phyloP scores from a whole-genome alignment of 306 rosid genomes.

The Rubus idaeus region DNA sequence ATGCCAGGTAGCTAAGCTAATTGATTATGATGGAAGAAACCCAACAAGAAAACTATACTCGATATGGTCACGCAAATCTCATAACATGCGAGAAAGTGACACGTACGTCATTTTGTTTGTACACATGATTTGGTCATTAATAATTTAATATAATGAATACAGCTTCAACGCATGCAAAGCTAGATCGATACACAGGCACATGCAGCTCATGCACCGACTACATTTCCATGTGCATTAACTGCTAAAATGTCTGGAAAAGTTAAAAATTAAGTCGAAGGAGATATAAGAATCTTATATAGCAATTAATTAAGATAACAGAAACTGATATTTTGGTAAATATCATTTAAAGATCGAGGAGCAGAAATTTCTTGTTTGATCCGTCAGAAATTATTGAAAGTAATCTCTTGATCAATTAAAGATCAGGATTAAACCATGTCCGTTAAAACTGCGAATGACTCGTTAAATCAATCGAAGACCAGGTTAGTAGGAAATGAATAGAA shows the following conservation, averaged over 20 bases:
- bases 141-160: neutral
- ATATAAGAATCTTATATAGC: neutral
- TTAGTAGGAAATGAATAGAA: too few relatives aligned
- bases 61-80: slow-evolving; percentile 3
- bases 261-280: neutral
- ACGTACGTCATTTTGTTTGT: neutral
- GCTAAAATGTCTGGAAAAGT: too few relatives aligned
- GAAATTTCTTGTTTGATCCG: neutral
- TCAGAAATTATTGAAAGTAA: neutral
- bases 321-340: too few relatives aligned
- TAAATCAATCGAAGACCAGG: too few relatives aligned
- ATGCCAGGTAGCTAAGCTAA: neutral
- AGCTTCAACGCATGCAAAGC: slow-evolving; percentile 5
- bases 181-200: too few relatives aligned
- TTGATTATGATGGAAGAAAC: too few relatives aligned
- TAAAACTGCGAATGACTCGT: too few relatives aligned
- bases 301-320: neutral
- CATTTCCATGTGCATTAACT: slow-evolving; percentile 23
- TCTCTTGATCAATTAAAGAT: neutral
- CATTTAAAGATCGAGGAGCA: neutral
- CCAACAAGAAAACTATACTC: neutral
- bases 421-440: neutral
- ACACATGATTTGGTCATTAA: neutral
- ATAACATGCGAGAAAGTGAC: neutral
- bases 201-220: slow-evolving; percentile 9